A percentile compares a stretch with the other conserved stretches of the same genome.
phyloP scores from a whole-genome alignment of 1,284 basidiomycete genomes.

The Puccinia horiana region DNA sequence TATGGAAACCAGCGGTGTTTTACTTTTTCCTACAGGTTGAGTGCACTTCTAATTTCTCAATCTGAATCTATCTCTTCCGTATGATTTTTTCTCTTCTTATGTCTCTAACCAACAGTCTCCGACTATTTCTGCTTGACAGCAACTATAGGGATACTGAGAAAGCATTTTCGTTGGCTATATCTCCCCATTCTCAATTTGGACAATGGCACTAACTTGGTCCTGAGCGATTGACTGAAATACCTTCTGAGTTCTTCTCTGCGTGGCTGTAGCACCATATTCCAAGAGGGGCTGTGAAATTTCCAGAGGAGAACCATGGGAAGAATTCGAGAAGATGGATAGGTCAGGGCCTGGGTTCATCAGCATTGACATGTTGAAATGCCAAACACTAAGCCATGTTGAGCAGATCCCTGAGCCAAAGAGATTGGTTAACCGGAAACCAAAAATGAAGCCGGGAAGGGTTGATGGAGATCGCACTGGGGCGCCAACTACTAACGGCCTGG shows the following conservation, averaged over 20 bases:
- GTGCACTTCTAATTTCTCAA: background rate
- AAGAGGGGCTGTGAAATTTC: slow-evolving; percentile 36
- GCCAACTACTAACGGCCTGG: no score
- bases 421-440: background rate
- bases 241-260: slow-evolving; percentile 43
- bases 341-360: slow-evolving; percentile 46
- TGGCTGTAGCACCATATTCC: slow-evolving; percentile 39
- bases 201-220: slow-evolving; percentile 14
- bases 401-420: slow-evolving; percentile 19
- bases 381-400: slow-evolving; percentile 46
- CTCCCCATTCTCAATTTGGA: slow-evolving; percentile 39
- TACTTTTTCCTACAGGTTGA: slow-evolving; percentile 47
- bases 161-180: slow-evolving; percentile 47
- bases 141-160: slow-evolving; percentile 32
- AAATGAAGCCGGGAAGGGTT: background rate
- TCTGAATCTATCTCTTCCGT: background rate
- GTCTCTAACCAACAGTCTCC: slow-evolving; percentile 23
- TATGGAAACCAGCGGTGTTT: slow-evolving; percentile 44
- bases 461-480: no score
- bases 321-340: slow-evolving; percentile 44
- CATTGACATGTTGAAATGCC: slow-evolving; percentile 44
- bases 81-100: background rate
- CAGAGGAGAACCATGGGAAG: slow-evolving; percentile 50
- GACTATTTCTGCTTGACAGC: slow-evolving; percentile 37
- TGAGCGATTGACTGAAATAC: slow-evolving; percentile 42